Percentiles rank a stretch among this genome's conserved stretches.
phyloP scores from a whole-genome alignment of 257 asterid species.

The Solanum arcanum region DNA sequence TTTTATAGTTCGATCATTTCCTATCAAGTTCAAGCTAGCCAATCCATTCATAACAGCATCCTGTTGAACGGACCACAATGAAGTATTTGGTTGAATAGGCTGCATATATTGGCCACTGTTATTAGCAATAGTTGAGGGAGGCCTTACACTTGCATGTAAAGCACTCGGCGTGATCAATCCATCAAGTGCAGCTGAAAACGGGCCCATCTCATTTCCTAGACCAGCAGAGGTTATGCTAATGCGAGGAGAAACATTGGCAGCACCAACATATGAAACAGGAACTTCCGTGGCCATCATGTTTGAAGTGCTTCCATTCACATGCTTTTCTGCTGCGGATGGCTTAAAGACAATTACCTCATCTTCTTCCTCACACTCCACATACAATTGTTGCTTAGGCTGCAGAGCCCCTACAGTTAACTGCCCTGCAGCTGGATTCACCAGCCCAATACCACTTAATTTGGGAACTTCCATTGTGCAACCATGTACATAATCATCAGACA shows the following conservation, averaged over 20 bases:
- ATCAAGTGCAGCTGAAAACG: conserved; percentile 32
- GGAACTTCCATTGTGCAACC: conserved; percentile 21
- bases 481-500: conserved; percentile 33
- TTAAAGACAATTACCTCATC: conserved; percentile 87
- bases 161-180: conserved; percentile 26
- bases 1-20: conserved; percentile 30
- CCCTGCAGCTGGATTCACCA: conserved; percentile 14
- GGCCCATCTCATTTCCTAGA: conserved; percentile 23
- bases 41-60: conserved; percentile 35
- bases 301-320: conserved; percentile 27
- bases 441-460: conserved; percentile 7
- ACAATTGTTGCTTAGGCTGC: conserved; percentile 21
- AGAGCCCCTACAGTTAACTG: conserved; percentile 11
- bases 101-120: conserved; percentile 33
- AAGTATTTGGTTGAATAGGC: conserved; percentile 25
- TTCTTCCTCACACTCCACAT: conserved; percentile 51
- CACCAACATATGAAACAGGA: neutral
- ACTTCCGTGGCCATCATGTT: conserved; percentile 13
- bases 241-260: conserved; percentile 7
- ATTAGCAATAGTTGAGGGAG: conserved; percentile 12
- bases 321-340: conserved; percentile 62
- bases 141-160: conserved; percentile 15
- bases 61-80: conserved; percentile 49
- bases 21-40: conserved; percentile 41
- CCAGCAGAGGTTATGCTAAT: conserved; percentile 15